Conservation (phyloP, 352 stramenopile species). For the Blastocystis sp. region DNA sequence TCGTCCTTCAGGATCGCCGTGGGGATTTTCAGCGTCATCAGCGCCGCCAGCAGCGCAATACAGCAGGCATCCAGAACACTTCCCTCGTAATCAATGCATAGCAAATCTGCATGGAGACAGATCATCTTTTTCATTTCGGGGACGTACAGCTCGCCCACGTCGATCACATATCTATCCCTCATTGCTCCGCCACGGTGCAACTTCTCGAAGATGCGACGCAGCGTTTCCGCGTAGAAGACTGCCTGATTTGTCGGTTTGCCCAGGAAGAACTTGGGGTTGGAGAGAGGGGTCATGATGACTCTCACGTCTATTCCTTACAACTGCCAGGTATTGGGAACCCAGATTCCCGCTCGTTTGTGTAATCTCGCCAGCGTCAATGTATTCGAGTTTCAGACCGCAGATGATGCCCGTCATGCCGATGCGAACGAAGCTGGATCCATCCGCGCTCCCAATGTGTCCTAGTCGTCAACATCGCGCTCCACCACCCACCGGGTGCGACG, state of each 20-base stretch:
- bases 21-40: conserved; percentile 53
- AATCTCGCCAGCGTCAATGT: not conserved
- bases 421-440: conserved; percentile 68
- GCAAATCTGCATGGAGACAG: conserved; percentile 30
- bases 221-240: conserved; percentile 13
- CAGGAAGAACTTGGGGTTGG: conserved; percentile 21
- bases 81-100: conserved; percentile 68
- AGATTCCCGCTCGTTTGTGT: conserved; percentile 35
- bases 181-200: not conserved
- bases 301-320: conserved; percentile 24
- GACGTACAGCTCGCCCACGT: conserved; percentile 36
- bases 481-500: conserved; percentile 25
- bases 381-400: conserved; percentile 64
- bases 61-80: conserved; percentile 55
- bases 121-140: conserved; percentile 4
- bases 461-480: not conserved
- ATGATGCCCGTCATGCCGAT: conserved; percentile 57
- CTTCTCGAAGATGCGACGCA: conserved; percentile 37
- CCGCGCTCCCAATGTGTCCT: conserved; percentile 61
- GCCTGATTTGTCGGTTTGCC: conserved; percentile 27
- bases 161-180: conserved; percentile 54
- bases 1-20: conserved; percentile 49
- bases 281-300: conserved; percentile 41
- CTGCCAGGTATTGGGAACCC: not conserved
- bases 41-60: conserved; percentile 23